Percentiles rank a stretch among this genome's conserved stretches.
Conservation (phyloP, 257 asterid species). For the Solanum tarapatanum region DNA sequence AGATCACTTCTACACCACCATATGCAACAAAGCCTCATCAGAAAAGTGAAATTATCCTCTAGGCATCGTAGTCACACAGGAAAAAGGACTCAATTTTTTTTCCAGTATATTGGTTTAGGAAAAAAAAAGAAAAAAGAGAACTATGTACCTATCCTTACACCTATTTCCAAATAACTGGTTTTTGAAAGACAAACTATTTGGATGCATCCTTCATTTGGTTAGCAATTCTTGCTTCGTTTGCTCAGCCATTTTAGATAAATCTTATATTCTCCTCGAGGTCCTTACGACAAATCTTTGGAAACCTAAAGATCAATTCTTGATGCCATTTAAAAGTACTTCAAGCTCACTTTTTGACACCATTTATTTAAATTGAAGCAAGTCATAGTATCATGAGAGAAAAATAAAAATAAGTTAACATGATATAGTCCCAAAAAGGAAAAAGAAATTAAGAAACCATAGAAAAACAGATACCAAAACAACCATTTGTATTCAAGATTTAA, state of each 20-base stretch:
- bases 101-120: neutral
- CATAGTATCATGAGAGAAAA: too few relatives aligned
- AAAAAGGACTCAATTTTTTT: neutral
- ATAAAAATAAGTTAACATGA: too few relatives aligned
- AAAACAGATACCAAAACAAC: too few relatives aligned
- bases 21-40: too few relatives aligned
- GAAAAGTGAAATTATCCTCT: neutral
- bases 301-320: neutral
- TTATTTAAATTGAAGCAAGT: too few relatives aligned
- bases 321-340: too few relatives aligned
- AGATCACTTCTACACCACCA: too few relatives aligned
- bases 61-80: neutral
- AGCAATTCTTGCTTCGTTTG: constrained; percentile 42
- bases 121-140: neutral
- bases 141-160: neutral
- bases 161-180: neutral
- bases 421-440: too few relatives aligned
- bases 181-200: constrained; percentile 19
- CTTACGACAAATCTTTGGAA: constrained; percentile 85
- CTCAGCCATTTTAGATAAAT: constrained; percentile 40
- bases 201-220: constrained; percentile 50
- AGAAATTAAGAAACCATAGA: too few relatives aligned
- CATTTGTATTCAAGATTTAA: too few relatives aligned
- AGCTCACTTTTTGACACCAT: too few relatives aligned
- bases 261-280: constrained; percentile 53